Base-by-base conservation (phyloP, 306 rosid species). In the Betula pendula region DNA sequence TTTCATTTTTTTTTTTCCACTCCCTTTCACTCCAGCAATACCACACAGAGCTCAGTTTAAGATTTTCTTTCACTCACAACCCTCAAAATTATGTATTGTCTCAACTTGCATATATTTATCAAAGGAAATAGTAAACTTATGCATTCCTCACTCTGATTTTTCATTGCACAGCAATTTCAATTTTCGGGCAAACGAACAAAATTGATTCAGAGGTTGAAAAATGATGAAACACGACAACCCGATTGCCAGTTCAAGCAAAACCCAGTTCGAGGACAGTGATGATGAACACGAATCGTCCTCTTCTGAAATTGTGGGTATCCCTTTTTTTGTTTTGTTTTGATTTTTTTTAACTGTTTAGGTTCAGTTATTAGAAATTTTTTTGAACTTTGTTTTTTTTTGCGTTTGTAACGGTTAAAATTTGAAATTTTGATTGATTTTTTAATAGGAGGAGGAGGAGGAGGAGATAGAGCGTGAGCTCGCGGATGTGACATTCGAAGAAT, bases 381-480 rank as follows among this genome's bases (percentile, higher is more conserved):
- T 13, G 15, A 11, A 31, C 2, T 6, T 15, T 0, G 7, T 0
- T 38, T 15, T 0, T 16, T 0, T 38, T 4, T 33, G 2, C 33
- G 35, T 63, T 11, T 8, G 17, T 13, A 15, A 14, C 5, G 20
- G 49, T 45, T 45, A 60, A 7, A 31, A 2, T 0, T 31, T 17
- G 17, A 8, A 1, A 1, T 9, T 40, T 66, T 17, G 7, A 22
- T 24, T 56, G 25, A 33, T 17, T 22, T 22, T 55, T 22, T 31
- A 11, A 40, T 17, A 40, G 48, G 14, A 35, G 22, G 44, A 62
- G 49, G 49, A 45, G 91, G 90, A 88, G 80, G 93, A 89, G 69
- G 97, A 88, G 85, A 88, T 95, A 80, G 87, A 89, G 84, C 85
- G 89, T 33, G 91, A 81, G 77, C 85, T 95, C 22, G 97, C 96